Evolutionary conservation across 176 grass and related monocot species (phyloP).

Genomic region (Oryza meridionalis): DNA sequence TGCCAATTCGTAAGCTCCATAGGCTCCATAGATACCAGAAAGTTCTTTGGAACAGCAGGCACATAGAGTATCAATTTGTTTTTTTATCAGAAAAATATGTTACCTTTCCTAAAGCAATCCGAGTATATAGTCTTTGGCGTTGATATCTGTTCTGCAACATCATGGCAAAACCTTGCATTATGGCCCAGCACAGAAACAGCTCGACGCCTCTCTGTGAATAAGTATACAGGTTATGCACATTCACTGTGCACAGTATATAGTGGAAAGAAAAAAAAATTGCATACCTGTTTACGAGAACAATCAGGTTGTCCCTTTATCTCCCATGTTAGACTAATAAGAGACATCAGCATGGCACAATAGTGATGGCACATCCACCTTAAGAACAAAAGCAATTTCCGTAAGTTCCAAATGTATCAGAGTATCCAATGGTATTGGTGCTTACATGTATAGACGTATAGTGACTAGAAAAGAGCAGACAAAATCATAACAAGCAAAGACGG

Average conservation of each 20-base stretch:
- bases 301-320: conserved; percentile 92
- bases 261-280: conserved; percentile 8
- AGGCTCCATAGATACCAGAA: conserved; percentile 13
- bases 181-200: conserved; percentile 92
- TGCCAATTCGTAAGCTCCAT: conserved; percentile 21
- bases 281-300: conserved; percentile 86
- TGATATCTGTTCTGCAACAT: conserved; percentile 99
- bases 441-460: not conserved
- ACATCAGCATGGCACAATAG: conserved; percentile 98
- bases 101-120: conserved; percentile 99
- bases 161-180: conserved; percentile 98
- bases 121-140: conserved; percentile 96
- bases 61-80: not conserved
- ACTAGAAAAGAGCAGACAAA: not conserved
- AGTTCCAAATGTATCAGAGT: not conserved
- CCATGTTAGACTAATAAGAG: conserved; percentile 96
- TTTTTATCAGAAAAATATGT: conserved; percentile 27
- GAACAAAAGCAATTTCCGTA: conserved; percentile 21
- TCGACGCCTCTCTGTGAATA: conserved; percentile 81
- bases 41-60: conserved; percentile 10
- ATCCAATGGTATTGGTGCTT: not conserved
- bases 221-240: conserved; percentile 26
- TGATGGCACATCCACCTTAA: conserved; percentile 98
- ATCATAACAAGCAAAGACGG: not conserved
- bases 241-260: conserved; percentile 9